Evolutionary conservation across 148 eudicot species (phyloP).

Genomic region (Tetragonia tetragonoides): DNA sequence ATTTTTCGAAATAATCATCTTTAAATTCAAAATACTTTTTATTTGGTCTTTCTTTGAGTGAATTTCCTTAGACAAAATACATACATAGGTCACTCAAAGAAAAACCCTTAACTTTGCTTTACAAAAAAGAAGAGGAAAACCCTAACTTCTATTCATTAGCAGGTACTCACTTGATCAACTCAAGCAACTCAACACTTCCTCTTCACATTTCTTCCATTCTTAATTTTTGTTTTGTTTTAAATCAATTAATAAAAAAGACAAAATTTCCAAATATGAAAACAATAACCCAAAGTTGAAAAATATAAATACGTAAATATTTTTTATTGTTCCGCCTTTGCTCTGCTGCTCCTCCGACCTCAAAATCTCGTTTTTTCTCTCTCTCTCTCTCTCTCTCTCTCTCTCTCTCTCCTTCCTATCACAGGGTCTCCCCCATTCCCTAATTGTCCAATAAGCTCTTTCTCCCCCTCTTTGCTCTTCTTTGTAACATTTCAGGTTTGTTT

Average conservation of each 20-base stretch:
- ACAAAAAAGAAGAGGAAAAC: too few relatives aligned
- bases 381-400: slow-evolving; percentile 3
- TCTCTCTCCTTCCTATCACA: slow-evolving; percentile 7
- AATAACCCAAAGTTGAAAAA: too few relatives aligned
- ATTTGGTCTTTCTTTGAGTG: too few relatives aligned
- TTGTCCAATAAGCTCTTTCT: slow-evolving; percentile 20
- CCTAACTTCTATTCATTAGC: too few relatives aligned
- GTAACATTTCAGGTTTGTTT: slow-evolving; percentile 43
- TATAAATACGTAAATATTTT: background rate
- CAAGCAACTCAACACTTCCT: background rate
- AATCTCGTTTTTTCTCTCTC: slow-evolving; percentile 19
- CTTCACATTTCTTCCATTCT: background rate
- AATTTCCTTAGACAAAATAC: too few relatives aligned
- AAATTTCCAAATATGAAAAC: background rate
- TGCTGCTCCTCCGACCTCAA: slow-evolving; percentile 38
- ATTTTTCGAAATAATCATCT: too few relatives aligned
- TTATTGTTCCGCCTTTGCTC: slow-evolving; percentile 25
- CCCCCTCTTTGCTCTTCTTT: slow-evolving; percentile 16
- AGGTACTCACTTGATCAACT: too few relatives aligned
- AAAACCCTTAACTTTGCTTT: too few relatives aligned
- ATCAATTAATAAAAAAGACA: too few relatives aligned
- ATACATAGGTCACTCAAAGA: too few relatives aligned
- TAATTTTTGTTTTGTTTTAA: too few relatives aligned
- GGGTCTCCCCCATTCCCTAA: slow-evolving; percentile 22
- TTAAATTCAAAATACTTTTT: too few relatives aligned